These are phyloP conservation scores for Leishmania gerbilli DNA, from an alignment of 208 protist genomes.

Conservation along the genomic window DNA sequence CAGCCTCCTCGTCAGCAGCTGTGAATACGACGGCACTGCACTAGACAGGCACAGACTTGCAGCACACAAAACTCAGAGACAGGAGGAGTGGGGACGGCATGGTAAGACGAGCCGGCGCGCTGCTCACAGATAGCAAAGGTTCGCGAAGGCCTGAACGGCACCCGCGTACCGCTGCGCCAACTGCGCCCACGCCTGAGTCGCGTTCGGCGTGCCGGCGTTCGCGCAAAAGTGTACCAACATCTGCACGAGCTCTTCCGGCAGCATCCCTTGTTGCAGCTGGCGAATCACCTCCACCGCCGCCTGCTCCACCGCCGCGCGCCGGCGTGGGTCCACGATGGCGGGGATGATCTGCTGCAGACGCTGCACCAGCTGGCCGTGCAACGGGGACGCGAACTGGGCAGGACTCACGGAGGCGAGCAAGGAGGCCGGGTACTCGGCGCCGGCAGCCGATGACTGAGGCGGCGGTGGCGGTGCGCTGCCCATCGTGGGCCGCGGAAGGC, in stretches of 20 bases:
- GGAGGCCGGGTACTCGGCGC: background rate
- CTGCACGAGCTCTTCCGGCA: constrained; percentile 54
- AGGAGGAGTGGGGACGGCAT: constrained; percentile 3
- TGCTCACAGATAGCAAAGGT: constrained; percentile 60
- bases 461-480: constrained; percentile 17
- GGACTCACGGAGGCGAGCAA: constrained; percentile 18
- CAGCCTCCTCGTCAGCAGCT: background rate
- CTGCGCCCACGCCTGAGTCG: constrained; percentile 48
- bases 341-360: constrained; percentile 44
- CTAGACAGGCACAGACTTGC: background rate
- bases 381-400: constrained; percentile 10
- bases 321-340: constrained; percentile 40
- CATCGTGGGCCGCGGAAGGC: background rate
- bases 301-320: constrained; percentile 50
- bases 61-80: background rate
- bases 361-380: constrained; percentile 32
- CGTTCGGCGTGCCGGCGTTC: constrained; percentile 36
- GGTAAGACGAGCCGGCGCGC: background rate
- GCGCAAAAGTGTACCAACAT: constrained; percentile 53
- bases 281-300: constrained; percentile 58
- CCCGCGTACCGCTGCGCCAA: constrained; percentile 43
- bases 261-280: constrained; percentile 37
- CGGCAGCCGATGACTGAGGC: constrained; percentile 3
- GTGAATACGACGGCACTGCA: background rate
- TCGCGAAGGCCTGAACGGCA: constrained; percentile 51